Percentiles rank a stretch among this genome's conserved stretches.
Evolutionary conservation across 495 filamentous ascomycete genomes (phyloP).

Genomic region (Tuber magnatum): DNA sequence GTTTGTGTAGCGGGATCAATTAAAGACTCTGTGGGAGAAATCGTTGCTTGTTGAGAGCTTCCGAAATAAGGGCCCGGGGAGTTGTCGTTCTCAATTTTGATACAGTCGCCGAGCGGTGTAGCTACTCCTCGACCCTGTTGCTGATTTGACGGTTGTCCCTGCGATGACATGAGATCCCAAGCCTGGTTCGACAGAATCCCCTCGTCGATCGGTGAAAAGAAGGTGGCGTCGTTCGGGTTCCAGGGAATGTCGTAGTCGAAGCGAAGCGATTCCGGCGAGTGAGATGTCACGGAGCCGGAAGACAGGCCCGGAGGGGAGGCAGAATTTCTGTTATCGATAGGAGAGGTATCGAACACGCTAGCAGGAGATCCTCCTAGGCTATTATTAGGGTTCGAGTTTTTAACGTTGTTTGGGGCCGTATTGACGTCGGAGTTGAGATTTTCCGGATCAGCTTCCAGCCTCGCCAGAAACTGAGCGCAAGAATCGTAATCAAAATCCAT

Average conservation of each 20-base stretch:
- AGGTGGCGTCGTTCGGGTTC: slow-evolving; percentile 29
- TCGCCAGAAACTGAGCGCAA: slow-evolving; percentile 40
- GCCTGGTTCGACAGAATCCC: slow-evolving; percentile 30
- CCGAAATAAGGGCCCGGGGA: slow-evolving; percentile 31
- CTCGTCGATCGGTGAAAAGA: slow-evolving; percentile 35
- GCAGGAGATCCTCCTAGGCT: slow-evolving; percentile 24
- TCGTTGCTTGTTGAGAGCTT: slow-evolving; percentile 35
- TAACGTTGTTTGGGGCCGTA: slow-evolving; percentile 15
- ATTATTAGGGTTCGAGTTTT: slow-evolving; percentile 16
- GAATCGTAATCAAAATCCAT: slow-evolving; percentile 40
- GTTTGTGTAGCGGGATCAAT: slow-evolving; percentile 39
- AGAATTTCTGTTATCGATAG: slow-evolving; percentile 29
- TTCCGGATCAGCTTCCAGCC: slow-evolving; percentile 37
- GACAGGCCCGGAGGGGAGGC: slow-evolving; percentile 39
- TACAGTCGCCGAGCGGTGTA: slow-evolving; percentile 39
- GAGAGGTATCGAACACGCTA: slow-evolving; percentile 24
- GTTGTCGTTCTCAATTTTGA: slow-evolving; percentile 38
- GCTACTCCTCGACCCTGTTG: slow-evolving; percentile 20
- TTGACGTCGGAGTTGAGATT: slow-evolving; percentile 24
- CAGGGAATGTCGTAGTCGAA: slow-evolving; percentile 38
- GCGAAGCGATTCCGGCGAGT: slow-evolving; percentile 39
- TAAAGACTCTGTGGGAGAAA: slow-evolving; percentile 40
- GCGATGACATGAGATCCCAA: slow-evolving; percentile 37
- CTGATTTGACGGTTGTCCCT: slow-evolving; percentile 17
- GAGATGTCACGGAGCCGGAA: slow-evolving; percentile 38